Conservation (phyloP, 2,329 filamentous ascomycete species). For the Emmonsia crescens region DNA sequence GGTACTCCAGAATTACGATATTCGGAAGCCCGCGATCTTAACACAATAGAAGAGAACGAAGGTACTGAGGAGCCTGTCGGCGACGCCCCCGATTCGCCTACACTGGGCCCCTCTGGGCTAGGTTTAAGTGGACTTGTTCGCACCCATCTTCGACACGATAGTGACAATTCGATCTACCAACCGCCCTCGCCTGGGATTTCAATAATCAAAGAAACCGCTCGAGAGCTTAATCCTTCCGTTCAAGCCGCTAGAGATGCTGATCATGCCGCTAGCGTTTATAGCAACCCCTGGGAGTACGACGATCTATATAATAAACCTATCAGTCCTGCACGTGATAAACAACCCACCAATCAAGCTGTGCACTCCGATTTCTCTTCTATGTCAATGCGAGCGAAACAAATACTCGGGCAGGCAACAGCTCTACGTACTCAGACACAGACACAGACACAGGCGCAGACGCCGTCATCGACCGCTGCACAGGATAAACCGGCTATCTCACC, state of each 20-base stretch:
- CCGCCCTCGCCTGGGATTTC: constrained; percentile 36
- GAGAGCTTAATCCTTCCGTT: constrained; percentile 18
- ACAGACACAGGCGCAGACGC: background rate
- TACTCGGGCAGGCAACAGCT: constrained; percentile 28
- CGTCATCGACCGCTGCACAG: background rate
- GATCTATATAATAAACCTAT: constrained; percentile 34
- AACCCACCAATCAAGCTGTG: constrained; percentile 9
- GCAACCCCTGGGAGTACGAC: constrained; percentile 46
- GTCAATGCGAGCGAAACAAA: constrained; percentile 28
- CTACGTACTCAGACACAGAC: constrained; percentile 18
- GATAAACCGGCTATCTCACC: background rate
- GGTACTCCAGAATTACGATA: constrained; percentile 27
- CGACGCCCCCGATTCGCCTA: constrained; percentile 58
- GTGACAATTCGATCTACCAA: constrained; percentile 71
- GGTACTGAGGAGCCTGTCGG: constrained; percentile 12
- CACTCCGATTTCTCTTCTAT: constrained; percentile 18
- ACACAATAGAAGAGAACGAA: constrained; percentile 29
- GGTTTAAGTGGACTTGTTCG: constrained; percentile 74
- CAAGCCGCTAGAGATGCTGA: constrained; percentile 27
- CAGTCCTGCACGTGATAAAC: constrained; percentile 9
- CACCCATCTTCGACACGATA: constrained; percentile 72
- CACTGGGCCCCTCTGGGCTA: constrained; percentile 50
- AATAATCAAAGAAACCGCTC: constrained; percentile 22
- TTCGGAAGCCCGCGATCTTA: constrained; percentile 30
- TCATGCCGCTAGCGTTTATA: constrained; percentile 40